Evolutionary conservation across 306 rosid genomes (phyloP).

Genomic region (Sesbania bispinosa): DNA sequence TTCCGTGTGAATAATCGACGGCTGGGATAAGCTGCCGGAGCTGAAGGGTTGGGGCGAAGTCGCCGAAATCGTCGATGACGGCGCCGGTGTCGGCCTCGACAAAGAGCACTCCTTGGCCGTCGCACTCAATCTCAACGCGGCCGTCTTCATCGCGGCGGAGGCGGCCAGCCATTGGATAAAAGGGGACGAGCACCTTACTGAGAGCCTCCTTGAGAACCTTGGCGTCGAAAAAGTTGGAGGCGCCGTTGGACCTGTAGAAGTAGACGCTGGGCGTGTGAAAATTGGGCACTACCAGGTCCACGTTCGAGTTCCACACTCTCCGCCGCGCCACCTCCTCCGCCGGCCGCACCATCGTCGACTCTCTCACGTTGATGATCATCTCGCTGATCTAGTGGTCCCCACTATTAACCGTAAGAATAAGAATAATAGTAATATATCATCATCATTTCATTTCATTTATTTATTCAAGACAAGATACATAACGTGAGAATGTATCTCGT

Average conservation of each 20-base stretch:
- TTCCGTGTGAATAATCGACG: constrained; percentile 66
- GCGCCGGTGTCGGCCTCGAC: constrained; percentile 56
- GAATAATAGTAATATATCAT: neutral
- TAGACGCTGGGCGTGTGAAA: constrained; percentile 78
- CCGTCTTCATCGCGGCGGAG: constrained; percentile 68
- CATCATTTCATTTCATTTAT: neutral
- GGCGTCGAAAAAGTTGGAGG: constrained; percentile 50
- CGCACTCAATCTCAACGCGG: constrained; percentile 72
- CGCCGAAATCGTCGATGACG: constrained; percentile 68
- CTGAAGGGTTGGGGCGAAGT: constrained; percentile 73
- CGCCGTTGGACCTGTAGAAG: constrained; percentile 52
- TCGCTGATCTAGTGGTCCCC: neutral
- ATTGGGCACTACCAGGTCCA: constrained; percentile 68
- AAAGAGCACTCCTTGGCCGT: constrained; percentile 70
- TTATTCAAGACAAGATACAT: neutral
- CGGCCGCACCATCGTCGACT: constrained; percentile 69
- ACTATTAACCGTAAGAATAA: neutral
- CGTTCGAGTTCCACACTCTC: constrained; percentile 71
- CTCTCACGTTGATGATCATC: constrained; percentile 53
- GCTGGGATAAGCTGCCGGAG: constrained; percentile 75
- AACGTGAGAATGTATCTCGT: too few species aligned
- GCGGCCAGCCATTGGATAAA: constrained; percentile 83
- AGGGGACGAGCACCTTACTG: constrained; percentile 62
- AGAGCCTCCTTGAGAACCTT: constrained; percentile 55
- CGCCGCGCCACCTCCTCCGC: constrained; percentile 42